phyloP scores from a whole-genome alignment of 805 yeast genomes.

The Zygotorulaspora chibaensis region DNA sequence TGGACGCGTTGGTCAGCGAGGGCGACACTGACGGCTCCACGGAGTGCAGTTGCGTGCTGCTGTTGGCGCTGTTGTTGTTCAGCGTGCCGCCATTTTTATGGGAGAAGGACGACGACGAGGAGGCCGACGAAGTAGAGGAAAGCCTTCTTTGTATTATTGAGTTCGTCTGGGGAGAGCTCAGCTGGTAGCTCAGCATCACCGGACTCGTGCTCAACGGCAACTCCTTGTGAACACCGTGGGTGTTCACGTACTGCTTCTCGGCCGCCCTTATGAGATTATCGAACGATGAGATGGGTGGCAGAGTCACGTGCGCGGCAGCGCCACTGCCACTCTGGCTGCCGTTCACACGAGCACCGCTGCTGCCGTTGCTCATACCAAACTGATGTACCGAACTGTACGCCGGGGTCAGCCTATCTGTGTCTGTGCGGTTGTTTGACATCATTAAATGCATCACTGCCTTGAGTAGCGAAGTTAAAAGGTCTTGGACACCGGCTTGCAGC shows the following conservation, averaged over 20 bases:
- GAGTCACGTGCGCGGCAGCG: constrained; percentile 10
- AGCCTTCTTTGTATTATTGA: constrained; percentile 20
- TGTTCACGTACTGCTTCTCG: constrained; percentile 20
- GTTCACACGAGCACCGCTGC: neutral
- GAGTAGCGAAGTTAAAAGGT: neutral
- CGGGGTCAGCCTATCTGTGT: neutral
- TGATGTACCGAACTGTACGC: neutral
- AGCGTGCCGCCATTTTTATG: neutral
- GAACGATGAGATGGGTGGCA: constrained; percentile 33
- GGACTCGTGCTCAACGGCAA: constrained; percentile 6
- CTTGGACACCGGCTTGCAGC: too few relatives aligned
- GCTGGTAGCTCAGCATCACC: constrained; percentile 12
- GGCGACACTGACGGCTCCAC: neutral
- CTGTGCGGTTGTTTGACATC: neutral
- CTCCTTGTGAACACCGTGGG: constrained; percentile 1
- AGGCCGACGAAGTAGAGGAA: constrained; percentile 13
- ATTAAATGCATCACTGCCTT: neutral
- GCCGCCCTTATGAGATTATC: constrained; percentile 30
- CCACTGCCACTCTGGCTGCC: neutral
- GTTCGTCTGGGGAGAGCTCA: constrained; percentile 9
- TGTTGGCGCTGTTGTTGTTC: constrained; percentile 4
- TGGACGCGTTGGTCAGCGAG: neutral
- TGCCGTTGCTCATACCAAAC: neutral
- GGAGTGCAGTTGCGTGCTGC: neutral
- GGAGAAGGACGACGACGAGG: constrained; percentile 12